Base-by-base conservation (phyloP, 1,284 basidiomycete species). In the Austroboletus rostrupii region DNA sequence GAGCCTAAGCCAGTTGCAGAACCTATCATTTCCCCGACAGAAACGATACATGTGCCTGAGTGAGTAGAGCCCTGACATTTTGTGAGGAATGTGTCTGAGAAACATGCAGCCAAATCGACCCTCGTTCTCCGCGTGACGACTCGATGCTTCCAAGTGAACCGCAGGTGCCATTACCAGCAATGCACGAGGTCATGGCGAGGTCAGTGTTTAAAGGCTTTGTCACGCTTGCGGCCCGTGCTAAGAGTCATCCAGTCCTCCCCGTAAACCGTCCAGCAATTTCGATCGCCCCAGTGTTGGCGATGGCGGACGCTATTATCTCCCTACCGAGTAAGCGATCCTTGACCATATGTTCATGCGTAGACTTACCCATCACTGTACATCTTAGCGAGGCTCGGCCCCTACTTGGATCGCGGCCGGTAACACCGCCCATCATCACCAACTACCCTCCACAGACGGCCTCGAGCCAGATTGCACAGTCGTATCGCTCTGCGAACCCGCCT, bases 311-410 rank as follows among this genome's bases (percentile, higher is more conserved):
- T 67, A 48, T 33, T 55, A 48, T 43, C 23, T 44, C 12, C 14
- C 42, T 23, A 43, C 33, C 14, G 53, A 64, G 67, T 67, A 50
- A 51, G 68, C 6, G 9, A 19, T 36, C 26, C 4, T n/a, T 1
- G 12, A 42, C 16, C 12, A 1, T 16, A 1, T 26, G 16, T 14
- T 35, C 12, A 2, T 17, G 43, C 20, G 3, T 40, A 10, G 14
- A 31, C 50, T 66, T 17, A 60, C 17, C 1, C 21, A 6, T 31
- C n/a, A 2, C 23, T 35, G 20, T 17, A 7, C 16, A 16, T 45
- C 45, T 5, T 42, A 74, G 73, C 43, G 73, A 74, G 56, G 66
- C 70, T 10, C 60, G 61, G n/a, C 73, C 73, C 0, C 61, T 39
- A 21, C 21, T 74, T 16, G 60, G 74, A 33, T 63, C 56, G 7